These are phyloP conservation scores for Inonotus obliquus DNA, from an alignment of 1,284 basidiomycete genomes.

Conservation along the genomic window DNA sequence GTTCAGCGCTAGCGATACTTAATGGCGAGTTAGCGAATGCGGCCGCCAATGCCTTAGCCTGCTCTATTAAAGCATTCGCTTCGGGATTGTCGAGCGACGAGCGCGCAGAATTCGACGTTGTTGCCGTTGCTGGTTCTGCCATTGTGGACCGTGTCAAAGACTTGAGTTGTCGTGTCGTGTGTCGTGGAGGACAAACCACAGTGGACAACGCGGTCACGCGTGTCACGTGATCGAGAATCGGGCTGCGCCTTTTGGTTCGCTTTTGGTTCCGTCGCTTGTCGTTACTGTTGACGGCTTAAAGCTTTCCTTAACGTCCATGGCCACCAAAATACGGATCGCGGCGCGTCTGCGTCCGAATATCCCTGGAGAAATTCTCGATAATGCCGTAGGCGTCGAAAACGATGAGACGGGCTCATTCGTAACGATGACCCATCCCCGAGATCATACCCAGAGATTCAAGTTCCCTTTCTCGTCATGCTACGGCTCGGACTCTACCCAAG, in stretches of 20 bases:
- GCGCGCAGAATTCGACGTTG: not conserved
- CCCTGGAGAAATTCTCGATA: slow-evolving; percentile 55
- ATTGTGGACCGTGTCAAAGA: not conserved
- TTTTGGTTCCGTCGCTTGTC: not conserved
- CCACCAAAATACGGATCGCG: slow-evolving; percentile 24
- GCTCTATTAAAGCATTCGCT: slow-evolving; percentile 19
- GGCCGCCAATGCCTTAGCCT: slow-evolving; percentile 23
- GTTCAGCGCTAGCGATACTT: slow-evolving; percentile 24
- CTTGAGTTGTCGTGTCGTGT: too few species aligned
- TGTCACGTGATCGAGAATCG: not conserved
- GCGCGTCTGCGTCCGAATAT: slow-evolving; percentile 51
- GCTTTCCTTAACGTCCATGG: slow-evolving; percentile 8
- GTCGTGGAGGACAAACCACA: not conserved
- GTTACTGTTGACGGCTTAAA: not conserved
- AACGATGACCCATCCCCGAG: slow-evolving; percentile 60
- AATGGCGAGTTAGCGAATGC: slow-evolving; percentile 23
- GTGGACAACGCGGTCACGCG: not conserved
- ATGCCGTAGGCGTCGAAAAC: slow-evolving; percentile 48
- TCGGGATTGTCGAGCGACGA: slow-evolving; percentile 12
- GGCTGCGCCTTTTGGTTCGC: not conserved
- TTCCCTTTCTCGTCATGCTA: slow-evolving; percentile 76
- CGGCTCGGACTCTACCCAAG: slow-evolving; percentile 57
- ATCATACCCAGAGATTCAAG: slow-evolving; percentile 59
- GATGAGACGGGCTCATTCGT: slow-evolving; percentile 42
- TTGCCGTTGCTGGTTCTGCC: not conserved